phyloP scores from a whole-genome alignment of 1,284 basidiomycete species.

The Cystobasidiaceae sp. region DNA sequence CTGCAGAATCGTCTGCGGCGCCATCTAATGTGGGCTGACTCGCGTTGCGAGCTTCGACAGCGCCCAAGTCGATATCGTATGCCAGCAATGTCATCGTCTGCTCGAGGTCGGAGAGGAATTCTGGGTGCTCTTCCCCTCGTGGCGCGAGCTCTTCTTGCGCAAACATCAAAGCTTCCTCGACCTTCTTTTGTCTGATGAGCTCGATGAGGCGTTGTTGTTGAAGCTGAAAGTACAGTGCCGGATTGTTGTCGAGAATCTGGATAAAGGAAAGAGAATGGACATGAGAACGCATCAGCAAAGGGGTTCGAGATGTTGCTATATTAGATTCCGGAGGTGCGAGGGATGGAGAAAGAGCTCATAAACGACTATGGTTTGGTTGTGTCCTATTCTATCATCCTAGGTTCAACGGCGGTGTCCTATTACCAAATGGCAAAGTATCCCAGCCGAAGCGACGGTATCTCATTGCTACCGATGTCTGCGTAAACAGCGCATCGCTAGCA shows the following conservation, averaged over 20 bases:
- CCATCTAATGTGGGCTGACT: no score
- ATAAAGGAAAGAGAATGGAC: background rate
- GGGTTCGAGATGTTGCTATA: no score
- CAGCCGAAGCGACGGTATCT: no score
- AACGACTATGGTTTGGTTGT: constrained; percentile 41
- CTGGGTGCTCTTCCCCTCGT: constrained; percentile 87
- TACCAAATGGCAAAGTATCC: no score
- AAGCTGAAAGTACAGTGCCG: constrained; percentile 80
- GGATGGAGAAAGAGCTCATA: constrained; percentile 40
- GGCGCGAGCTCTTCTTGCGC: constrained; percentile 91
- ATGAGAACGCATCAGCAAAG: no score
- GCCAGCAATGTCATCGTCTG: constrained; percentile 91
- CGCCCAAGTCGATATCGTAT: constrained; percentile 65
- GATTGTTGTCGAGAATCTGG: constrained; percentile 92
- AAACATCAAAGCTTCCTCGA: constrained; percentile 77
- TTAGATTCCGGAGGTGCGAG: background rate
- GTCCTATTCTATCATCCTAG: constrained; percentile 39
- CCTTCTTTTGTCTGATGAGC: constrained; percentile 74
- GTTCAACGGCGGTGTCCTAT: no score
- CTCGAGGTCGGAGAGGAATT: constrained; percentile 87
- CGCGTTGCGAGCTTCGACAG: no score
- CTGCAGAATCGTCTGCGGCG: background rate
- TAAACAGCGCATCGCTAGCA: no score
- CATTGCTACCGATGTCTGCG: no score
- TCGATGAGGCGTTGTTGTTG: constrained; percentile 95